These are phyloP conservation scores for Penicillium argentinense DNA, from an alignment of 495 filamentous ascomycete genomes.

Conservation along the genomic window DNA sequence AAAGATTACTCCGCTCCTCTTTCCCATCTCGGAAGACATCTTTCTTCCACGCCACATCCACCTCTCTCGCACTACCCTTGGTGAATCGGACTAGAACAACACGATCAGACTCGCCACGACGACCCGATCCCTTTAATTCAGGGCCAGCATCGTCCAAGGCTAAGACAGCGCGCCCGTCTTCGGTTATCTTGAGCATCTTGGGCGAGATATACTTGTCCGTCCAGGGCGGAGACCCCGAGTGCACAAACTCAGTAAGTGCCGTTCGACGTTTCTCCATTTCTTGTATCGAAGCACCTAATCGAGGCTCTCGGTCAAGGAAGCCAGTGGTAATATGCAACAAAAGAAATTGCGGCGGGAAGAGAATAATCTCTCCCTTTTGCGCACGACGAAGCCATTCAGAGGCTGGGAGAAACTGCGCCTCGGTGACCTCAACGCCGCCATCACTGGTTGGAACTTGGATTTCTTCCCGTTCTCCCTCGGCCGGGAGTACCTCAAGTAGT, in stretches of 20 bases:
- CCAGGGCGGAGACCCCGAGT: slow-evolving; percentile 62
- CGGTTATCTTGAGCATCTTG: slow-evolving; percentile 52
- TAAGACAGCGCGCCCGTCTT: slow-evolving; percentile 61
- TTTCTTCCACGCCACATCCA: slow-evolving; percentile 54
- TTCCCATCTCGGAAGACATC: slow-evolving; percentile 41
- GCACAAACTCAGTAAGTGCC: slow-evolving; percentile 58
- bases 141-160: slow-evolving; percentile 68
- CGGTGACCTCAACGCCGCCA: slow-evolving; percentile 81
- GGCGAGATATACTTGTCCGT: slow-evolving; percentile 77
- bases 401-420: slow-evolving; percentile 72
- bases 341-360: slow-evolving; percentile 90
- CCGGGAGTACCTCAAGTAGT: slow-evolving; percentile 28
- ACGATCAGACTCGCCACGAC: slow-evolving; percentile 69
- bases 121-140: slow-evolving; percentile 61
- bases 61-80: slow-evolving; percentile 53
- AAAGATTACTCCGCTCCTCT: slow-evolving; percentile 31
- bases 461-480: slow-evolving; percentile 38
- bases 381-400: slow-evolving; percentile 66
- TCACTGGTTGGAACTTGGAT: slow-evolving; percentile 68
- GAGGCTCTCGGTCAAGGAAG: slow-evolving; percentile 53
- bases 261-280: slow-evolving; percentile 52
- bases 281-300: slow-evolving; percentile 26
- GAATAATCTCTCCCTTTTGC: slow-evolving; percentile 63
- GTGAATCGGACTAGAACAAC: slow-evolving; percentile 69
- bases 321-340: slow-evolving; percentile 65